Conservation (phyloP, 768 basidiomycete species). For the Sistotremastrum niveocremeum region DNA sequence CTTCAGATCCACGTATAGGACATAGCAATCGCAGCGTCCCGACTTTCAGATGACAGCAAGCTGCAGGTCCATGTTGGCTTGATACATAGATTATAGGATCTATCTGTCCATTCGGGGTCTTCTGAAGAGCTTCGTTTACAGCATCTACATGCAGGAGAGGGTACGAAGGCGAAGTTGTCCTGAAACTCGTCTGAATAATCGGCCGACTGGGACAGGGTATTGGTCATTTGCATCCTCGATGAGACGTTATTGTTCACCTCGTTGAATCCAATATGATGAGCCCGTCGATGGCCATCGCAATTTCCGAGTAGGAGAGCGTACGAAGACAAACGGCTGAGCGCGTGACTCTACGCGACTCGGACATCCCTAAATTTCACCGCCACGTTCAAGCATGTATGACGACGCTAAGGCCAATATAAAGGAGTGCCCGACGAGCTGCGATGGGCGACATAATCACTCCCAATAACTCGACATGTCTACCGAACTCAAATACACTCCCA, state of each 20-base stretch:
- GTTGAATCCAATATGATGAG: slow-evolving; percentile 64
- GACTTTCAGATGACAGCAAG: slow-evolving; percentile 70
- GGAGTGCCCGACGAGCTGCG: no score
- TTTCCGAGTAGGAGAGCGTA: background rate
- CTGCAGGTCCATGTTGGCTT: slow-evolving; percentile 61
- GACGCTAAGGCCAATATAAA: no score
- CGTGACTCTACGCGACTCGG: background rate
- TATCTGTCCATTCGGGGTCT: slow-evolving; percentile 19
- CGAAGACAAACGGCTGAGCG: background rate
- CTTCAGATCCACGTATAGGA: slow-evolving; percentile 76
- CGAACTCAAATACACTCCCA: background rate
- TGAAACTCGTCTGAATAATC: slow-evolving; percentile 85
- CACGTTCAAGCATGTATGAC: no score
- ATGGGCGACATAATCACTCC: no score
- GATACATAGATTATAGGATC: slow-evolving; percentile 12
- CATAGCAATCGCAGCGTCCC: slow-evolving; percentile 68
- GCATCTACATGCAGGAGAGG: slow-evolving; percentile 80
- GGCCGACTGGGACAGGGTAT: slow-evolving; percentile 28
- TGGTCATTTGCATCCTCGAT: background rate
- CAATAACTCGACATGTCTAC: no score
- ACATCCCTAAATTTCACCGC: background rate
- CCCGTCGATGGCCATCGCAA: slow-evolving; percentile 63
- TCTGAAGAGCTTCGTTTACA: slow-evolving; percentile 57
- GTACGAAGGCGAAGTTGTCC: slow-evolving; percentile 60
- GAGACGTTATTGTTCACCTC: slow-evolving; percentile 35